Evolutionary conservation across 2,329 filamentous ascomycete species (phyloP), one percentile per base, ranked within the genome.

Genomic region (Pseudogymnoascus sp.): DNA sequence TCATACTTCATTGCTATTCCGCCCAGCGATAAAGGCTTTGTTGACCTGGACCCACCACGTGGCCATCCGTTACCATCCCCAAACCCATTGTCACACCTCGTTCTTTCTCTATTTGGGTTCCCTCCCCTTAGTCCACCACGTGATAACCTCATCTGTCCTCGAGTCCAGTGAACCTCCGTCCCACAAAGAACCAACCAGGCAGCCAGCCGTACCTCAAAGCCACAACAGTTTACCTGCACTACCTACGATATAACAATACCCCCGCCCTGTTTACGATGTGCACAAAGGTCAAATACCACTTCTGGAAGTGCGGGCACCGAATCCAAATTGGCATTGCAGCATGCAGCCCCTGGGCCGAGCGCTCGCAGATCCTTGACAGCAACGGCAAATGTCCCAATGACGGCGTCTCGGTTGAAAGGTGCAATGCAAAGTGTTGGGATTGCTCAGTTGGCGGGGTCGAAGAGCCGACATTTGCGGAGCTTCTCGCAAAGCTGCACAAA

Each of bases 361-460:
- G 47, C 47, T 53, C 47, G 9, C 47, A 35, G 47, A 53, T 53
- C 47, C 47, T 53, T n/a, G 47, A 53, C 47, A 15, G n/a, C n/a
- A 35, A 53, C 11, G 28, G 28, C 18, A 53, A 53, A 53, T 53
- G 47, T n/a, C 47, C 47, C 9, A 53, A 53, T 33, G 47, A 53
- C 47, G 18, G 47, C 6, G 15, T 53, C 47, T 53, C 47, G 28
- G 47, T 53, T 15, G 28, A 35, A 14, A 53, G 15, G 11, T 53
- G 47, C 28, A 14, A 53, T 53, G 28, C 2, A 8, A 53, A 35
- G 28, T 53, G 47, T 33, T 53, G 47, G 47, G 28, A 33, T 35
- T 53, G 47, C 28, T 18, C 4, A 5, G 18, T 53, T 3, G 43
- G n/a, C 8, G 47, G n/a, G 2, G 2, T 33, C 11, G 47, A 20